Evolutionary conservation across 78 protist genomes (phyloP).

Genomic region (Dictyostelium purpureum): DNA sequence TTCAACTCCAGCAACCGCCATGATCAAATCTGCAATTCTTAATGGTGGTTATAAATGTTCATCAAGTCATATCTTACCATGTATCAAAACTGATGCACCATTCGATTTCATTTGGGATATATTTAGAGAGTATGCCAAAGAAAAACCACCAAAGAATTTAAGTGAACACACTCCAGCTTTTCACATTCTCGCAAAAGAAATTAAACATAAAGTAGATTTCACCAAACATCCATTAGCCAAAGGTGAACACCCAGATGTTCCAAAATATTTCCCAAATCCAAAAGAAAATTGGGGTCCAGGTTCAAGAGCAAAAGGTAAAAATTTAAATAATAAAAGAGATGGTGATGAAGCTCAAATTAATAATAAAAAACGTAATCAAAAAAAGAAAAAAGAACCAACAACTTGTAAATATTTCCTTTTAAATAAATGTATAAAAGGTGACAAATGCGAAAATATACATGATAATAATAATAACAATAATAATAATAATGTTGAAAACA

Average conservation of each 20-base stretch:
- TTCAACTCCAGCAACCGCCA: background rate
- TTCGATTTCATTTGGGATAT: slow-evolving; percentile 82
- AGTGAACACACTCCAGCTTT: slow-evolving; percentile 49
- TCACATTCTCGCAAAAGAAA: slow-evolving; percentile 26
- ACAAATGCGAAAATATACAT: slow-evolving; percentile 35
- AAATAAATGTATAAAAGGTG: slow-evolving; percentile 23
- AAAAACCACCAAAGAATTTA: slow-evolving; percentile 49
- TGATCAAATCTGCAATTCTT: slow-evolving; percentile 77
- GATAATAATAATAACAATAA: too few species aligned
- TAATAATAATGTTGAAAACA: too few species aligned
- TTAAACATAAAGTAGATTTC: slow-evolving; percentile 46
- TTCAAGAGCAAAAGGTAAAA: slow-evolving; percentile 52
- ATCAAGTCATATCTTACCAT: slow-evolving; percentile 83
- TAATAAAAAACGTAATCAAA: background rate
- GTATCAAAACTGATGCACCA: slow-evolving; percentile 94
- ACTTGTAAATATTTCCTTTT: background rate
- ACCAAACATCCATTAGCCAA: slow-evolving; percentile 32
- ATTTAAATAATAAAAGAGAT: background rate
- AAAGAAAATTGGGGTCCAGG: slow-evolving; percentile 85
- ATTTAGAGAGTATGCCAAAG: slow-evolving; percentile 55
- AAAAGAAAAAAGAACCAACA: background rate
- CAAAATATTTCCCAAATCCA: slow-evolving; percentile 81
- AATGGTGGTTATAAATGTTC: slow-evolving; percentile 88
- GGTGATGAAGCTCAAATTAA: background rate
- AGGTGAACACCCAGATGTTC: slow-evolving; percentile 66